Conservation (phyloP, 1,139 yeast genomes). For the Kodamaea fungicola region DNA sequence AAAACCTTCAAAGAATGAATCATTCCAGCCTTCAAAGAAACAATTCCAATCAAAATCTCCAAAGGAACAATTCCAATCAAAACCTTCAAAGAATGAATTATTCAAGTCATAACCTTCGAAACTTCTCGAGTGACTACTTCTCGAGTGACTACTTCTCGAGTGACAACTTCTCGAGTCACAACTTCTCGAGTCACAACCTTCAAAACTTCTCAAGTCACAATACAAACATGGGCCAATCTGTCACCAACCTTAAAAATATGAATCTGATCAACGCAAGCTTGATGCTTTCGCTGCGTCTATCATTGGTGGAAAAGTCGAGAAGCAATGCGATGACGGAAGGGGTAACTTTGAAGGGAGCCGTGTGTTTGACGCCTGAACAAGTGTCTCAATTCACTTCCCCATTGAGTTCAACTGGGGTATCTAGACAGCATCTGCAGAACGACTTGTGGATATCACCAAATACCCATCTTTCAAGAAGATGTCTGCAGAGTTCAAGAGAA, state of each 20-base stretch:
- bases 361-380: conserved; percentile 28
- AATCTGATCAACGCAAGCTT: conserved; percentile 5
- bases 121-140: too few species aligned
- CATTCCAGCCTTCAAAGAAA: too few species aligned
- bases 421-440: conserved; percentile 11
- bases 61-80: conserved; percentile 1
- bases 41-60: background rate
- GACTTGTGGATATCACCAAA: conserved; percentile 3
- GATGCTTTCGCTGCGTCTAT: conserved; percentile 5
- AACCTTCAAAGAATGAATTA: conserved; percentile 8
- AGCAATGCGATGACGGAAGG: conserved; percentile 15
- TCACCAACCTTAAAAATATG: background rate
- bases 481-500: background rate
- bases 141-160: too few species aligned
- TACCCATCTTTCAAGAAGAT: background rate
- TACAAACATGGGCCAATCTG: background rate
- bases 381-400: conserved; percentile 31
- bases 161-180: too few species aligned
- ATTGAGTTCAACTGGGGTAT: conserved; percentile 10
- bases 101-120: conserved; percentile 7
- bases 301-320: conserved; percentile 14
- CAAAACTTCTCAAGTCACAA: too few species aligned
- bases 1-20: too few species aligned
- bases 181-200: too few species aligned
- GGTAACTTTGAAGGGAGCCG: conserved; percentile 25